These are phyloP conservation scores for Aspergillus alliaceus DNA, from an alignment of 2,329 filamentous ascomycete species.

Conservation along the genomic window DNA sequence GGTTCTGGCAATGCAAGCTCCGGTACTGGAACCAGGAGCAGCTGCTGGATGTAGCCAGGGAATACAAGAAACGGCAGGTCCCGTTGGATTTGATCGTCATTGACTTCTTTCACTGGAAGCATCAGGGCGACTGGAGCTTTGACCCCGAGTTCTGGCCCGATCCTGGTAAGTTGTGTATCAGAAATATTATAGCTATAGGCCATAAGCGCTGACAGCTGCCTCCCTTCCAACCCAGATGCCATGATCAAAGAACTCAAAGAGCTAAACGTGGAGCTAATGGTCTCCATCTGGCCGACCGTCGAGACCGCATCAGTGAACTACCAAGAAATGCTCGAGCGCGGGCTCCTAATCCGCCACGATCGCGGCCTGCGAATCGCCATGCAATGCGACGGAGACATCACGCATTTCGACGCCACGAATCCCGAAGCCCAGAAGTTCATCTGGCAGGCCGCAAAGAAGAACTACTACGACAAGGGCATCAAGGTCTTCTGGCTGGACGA, in stretches of 20 bases:
- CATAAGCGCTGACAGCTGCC: background rate
- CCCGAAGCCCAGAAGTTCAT: constrained; percentile 59
- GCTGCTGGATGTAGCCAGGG: constrained; percentile 58
- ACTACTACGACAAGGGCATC: constrained; percentile 64
- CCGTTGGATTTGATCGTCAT: constrained; percentile 66
- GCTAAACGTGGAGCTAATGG: constrained; percentile 65
- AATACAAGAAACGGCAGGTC: constrained; percentile 56
- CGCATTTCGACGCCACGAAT: constrained; percentile 66
- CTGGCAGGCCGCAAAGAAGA: constrained; percentile 59
- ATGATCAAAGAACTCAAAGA: constrained; percentile 63
- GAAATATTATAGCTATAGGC: too few species aligned
- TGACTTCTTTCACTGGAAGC: constrained; percentile 68
- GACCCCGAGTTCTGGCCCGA: constrained; percentile 66
- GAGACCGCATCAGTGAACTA: constrained; percentile 61
- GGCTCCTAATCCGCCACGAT: constrained; percentile 61
- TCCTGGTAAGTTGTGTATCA: constrained; percentile 43
- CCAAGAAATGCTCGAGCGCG: constrained; percentile 60
- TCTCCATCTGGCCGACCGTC: constrained; percentile 69
- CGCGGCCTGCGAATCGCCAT: constrained; percentile 59
- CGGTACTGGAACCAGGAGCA: constrained; percentile 67
- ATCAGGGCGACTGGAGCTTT: constrained; percentile 68
- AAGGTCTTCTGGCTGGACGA: constrained; percentile 69
- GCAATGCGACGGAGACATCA: constrained; percentile 59
- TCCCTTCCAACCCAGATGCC: constrained; percentile 45
- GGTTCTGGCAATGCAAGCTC: constrained; percentile 69